These are phyloP conservation scores for Vairimorpha necatrix DNA, from an alignment of 371 early-diverging fungal species.

Conservation along the genomic window DNA sequence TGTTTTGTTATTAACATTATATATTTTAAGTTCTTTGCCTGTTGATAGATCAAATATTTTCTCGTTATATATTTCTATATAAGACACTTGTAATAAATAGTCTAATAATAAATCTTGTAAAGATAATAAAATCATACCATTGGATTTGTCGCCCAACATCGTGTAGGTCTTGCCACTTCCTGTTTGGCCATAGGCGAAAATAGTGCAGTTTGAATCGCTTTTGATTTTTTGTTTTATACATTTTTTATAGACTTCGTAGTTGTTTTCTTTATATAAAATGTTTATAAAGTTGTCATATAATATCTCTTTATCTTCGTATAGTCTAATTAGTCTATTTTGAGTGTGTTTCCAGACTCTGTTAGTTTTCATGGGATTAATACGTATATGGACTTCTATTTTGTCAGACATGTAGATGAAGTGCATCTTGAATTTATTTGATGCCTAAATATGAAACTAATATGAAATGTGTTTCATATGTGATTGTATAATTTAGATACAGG, in stretches of 20 bases:
- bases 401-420: neutral
- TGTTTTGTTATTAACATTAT: slow-evolving; percentile 28
- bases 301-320: neutral
- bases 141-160: slow-evolving; percentile 51
- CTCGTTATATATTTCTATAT: slow-evolving; percentile 87
- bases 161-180: slow-evolving; percentile 65
- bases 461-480: no score
- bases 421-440: neutral
- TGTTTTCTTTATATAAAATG: neutral
- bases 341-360: neutral
- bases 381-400: slow-evolving; percentile 3
- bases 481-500: no score
- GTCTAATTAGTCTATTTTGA: neutral
- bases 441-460: no score
- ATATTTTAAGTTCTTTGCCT: slow-evolving; percentile 44
- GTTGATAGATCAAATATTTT: slow-evolving; percentile 71
- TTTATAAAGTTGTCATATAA: neutral
- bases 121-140: slow-evolving; percentile 53
- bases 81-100: slow-evolving; percentile 77
- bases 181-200: slow-evolving; percentile 65
- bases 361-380: neutral
- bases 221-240: slow-evolving; percentile 7
- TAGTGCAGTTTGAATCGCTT: slow-evolving; percentile 39
- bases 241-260: neutral
- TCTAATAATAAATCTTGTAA: slow-evolving; percentile 32